Base-by-base conservation (phyloP, 2,329 filamentous ascomycete species). In the Ilyonectria destructans region DNA sequence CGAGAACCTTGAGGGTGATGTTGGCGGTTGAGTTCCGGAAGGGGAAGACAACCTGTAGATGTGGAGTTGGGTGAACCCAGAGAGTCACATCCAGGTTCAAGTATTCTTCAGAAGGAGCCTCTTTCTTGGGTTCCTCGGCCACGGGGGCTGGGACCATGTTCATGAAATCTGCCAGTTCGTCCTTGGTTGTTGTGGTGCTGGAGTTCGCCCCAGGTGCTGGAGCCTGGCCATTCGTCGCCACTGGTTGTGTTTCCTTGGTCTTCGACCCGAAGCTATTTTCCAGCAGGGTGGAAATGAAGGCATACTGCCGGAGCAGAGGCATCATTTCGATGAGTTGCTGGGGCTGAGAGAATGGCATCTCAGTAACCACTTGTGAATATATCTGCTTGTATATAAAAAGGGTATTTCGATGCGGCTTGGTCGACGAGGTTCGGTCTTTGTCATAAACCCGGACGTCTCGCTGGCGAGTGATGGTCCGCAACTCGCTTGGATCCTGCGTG, bases 271-370 rank as follows among this genome's bases (percentile, higher is more conserved):
- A 92, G 64, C 87, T 89, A 57, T 88, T 89, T 62, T 86, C 82
- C 4, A 96, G 84, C 2, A 96, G 80, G 0, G 85, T 88, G 1
- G 89, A 89, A 5, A 94, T 83, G 71, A 92, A 90, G 0, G 92
- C 91, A 76, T 94, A 96, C 78, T 96, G 93, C 15, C 94, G 86
- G 17, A 96, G 83, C 4, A 87, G 84, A 0, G 93, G 93, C n/a
- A 97, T 85, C 77, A 95, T 89, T 60, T 89, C 86, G 7, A 95
- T 83, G 4, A 97, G 82, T 77, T 97, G 93, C 57, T 90, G 88
- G 0, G 94, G 94, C 75, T 97, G 94, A 2, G 90, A 89, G 76
- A 97, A 96, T 0, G 93, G 90, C 35, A 96, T 84, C 62, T 91
- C 89, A 1, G 87, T 88, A 9, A 97, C 79, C 3, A 86, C 85